A percentile compares a stretch with the other conserved stretches of the same genome.
These are phyloP conservation scores for Cystobasidium pallidum DNA, from an alignment of 1,284 basidiomycete genomes.

Conservation along the genomic window DNA sequence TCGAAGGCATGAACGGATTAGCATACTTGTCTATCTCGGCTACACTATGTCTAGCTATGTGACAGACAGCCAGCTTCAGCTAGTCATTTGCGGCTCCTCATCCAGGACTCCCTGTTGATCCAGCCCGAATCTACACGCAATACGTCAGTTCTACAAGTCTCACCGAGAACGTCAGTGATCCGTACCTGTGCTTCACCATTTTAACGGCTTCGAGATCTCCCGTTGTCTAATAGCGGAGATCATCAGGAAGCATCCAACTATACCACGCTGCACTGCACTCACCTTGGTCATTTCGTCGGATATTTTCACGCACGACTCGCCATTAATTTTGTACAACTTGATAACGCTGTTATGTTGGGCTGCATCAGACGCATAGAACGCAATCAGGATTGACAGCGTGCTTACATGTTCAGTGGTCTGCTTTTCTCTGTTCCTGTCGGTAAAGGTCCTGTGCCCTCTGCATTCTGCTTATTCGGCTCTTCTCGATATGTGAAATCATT, in stretches of 20 bases:
- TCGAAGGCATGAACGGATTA: too few species aligned
- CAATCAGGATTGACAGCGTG: not conserved
- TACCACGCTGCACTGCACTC: constrained; percentile 1
- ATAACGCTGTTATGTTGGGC: constrained; percentile 73
- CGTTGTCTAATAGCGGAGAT: constrained; percentile 53
- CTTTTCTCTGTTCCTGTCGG: constrained; percentile 31
- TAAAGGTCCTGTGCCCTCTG: constrained; percentile 24
- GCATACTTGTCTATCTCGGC: too few species aligned
- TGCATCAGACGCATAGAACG: not conserved
- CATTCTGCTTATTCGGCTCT: constrained; percentile 19
- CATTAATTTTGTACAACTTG: constrained; percentile 76
- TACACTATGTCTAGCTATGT: not conserved
- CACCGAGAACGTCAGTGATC: constrained; percentile 32
- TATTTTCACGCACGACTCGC: constrained; percentile 80
- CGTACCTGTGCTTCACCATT: constrained; percentile 53
- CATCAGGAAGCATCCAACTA: not conserved
- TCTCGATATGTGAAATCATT: constrained; percentile 61
- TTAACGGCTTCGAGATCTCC: constrained; percentile 55
- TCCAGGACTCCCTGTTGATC: constrained; percentile 31
- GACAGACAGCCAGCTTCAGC: not conserved
- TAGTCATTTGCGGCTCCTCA: constrained; percentile 31
- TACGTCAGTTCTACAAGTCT: not conserved
- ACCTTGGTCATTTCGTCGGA: constrained; percentile 89
- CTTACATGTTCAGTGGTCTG: constrained; percentile 43
- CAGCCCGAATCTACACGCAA: constrained; percentile 36